Percentiles rank a stretch among this genome's conserved stretches.
Evolutionary conservation across 139 green algal genomes (phyloP).

Genomic region (Desmodesmus armatus): DNA sequence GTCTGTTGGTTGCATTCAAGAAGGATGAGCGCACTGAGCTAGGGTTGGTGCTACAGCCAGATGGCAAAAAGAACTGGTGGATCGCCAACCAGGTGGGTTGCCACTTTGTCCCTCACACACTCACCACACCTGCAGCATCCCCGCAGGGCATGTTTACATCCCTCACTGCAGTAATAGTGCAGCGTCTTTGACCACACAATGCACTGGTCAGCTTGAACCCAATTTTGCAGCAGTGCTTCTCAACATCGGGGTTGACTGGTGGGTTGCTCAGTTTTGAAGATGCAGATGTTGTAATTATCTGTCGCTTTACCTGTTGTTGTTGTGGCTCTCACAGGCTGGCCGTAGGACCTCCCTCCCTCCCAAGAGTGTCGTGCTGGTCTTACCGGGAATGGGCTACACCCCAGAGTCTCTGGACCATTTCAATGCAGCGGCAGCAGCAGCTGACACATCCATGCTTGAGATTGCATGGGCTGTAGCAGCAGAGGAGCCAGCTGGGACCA

Average conservation of each 20-base stretch:
- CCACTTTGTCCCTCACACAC: neutral
- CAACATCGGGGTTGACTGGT: too few species aligned
- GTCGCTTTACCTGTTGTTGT: too few species aligned
- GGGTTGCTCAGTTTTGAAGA: too few species aligned
- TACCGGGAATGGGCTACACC: slow-evolving; percentile 56
- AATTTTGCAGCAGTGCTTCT: too few species aligned
- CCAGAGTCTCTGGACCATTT: slow-evolving; percentile 51
- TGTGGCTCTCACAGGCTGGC: slow-evolving; percentile 62
- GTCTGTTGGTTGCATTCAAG: slow-evolving; percentile 60
- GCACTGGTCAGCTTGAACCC: too few species aligned
- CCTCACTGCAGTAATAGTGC: too few species aligned
- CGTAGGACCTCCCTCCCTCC: slow-evolving; percentile 50
- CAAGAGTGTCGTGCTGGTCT: slow-evolving; percentile 52
- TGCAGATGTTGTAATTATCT: too few species aligned
- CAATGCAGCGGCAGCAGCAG: slow-evolving; percentile 30
- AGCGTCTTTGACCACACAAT: too few species aligned
- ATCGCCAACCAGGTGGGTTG: slow-evolving; percentile 55
- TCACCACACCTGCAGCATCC: neutral
- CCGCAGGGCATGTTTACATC: neutral
- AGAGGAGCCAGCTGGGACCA: slow-evolving; percentile 21
- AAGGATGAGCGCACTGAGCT: slow-evolving; percentile 50
- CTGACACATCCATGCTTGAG: slow-evolving; percentile 58
- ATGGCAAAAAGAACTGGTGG: slow-evolving; percentile 75
- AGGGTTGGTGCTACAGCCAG: slow-evolving; percentile 52
- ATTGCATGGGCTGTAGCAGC: slow-evolving; percentile 58